Base-by-base conservation (phyloP, 805 yeast genomes). In the Metschnikowia continentalis region DNA sequence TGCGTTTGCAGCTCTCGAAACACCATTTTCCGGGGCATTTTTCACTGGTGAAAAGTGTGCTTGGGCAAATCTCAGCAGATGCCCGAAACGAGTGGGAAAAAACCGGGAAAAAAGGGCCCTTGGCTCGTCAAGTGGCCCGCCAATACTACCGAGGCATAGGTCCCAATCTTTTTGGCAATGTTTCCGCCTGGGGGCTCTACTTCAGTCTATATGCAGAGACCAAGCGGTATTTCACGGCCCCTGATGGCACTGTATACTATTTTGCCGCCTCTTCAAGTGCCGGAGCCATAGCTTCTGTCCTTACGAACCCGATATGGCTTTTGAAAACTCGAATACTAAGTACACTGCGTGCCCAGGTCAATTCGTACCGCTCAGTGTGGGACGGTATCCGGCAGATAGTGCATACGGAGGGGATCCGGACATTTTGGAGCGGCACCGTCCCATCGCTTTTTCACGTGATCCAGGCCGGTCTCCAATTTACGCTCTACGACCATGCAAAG, bases 271-370 rank as follows among this genome's bases (percentile, higher is more conserved):
- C 74, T 2, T 51, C 72, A 2, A 37, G 69, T 15, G 90, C 97
- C 0, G 99, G 99, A 0, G 61, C 83, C 38, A 61, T 83, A 5
- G 89, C 97, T 0, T 79, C 95, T 0, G 49, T 89, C 0, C 39
- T 88, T 14, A 91, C 99, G 0, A 94, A 90, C 63, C 99, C 99
- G 0, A 79, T 92, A 10, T 92, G 99, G 99, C 96, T 94, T 1
- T 66, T 94, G 17, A 94, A 94, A 67, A 94, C 99, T 0, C 76
- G 98, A 54, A 85, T 92, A 57, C 75, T 91, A 60, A 82, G 90
- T 17, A 79, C 80, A 1, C 68, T 79, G 2, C 67, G 70, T 36
- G 53, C 53, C 1, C 58, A 70, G 0, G 72, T 74, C 0, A 77
- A 76, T 14, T 84, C 88, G 0, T 89, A 90, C 61, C 66, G 66